Evolutionary conservation across 1,284 basidiomycete species (phyloP), one percentile per base, ranked within the genome.

Genomic region (Hypsizygus ulmarius): DNA sequence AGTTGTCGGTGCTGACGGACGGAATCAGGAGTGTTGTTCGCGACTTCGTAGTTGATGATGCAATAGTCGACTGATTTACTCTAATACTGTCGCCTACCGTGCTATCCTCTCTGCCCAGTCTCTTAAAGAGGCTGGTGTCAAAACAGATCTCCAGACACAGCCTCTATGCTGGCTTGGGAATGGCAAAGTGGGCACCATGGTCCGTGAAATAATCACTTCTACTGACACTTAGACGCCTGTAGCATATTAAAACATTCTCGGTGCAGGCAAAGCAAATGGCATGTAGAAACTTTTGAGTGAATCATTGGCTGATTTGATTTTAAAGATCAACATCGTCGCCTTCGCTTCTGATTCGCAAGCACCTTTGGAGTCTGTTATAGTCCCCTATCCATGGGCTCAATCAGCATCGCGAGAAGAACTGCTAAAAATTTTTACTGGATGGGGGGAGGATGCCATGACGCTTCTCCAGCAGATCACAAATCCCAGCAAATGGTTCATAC

Each of bases 401-500:
- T 55, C 65, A 5, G 73, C 70, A 1, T 50, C 72, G 0, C 55
- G 69, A 39, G 60, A 74, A 42, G 78, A 78, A 47, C 59, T 84
- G 15, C 51, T 78, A 18, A 61, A 68, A 12, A 64, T 68, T 29
- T 84, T 70, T 53, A 57, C 59, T 10, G 81, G 70, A 5, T 82
- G 77, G 70, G 78, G 78, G 1, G 60, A 62, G 4, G 76, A 82
- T 41, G 71, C 70, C 5, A 58, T 56, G 37, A 66, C 61, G 2
- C 66, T 84, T 8, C 57, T 80, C 1, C 62, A 67, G 15, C 73
- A 75, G 54, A 66, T 82, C 47, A 67, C 73, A 32, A 67, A 68
- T 14, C 74, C 79, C 0, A 77, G 66, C 52, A 80, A 77, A 60
- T 86, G 82, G 84, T 73, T 69, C 2, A 75, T 86, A 34, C 82